Evolutionary conservation across 1,284 basidiomycete species (phyloP), one percentile per base, ranked within the genome.

Genomic region (Bjerkandera adusta): DNA sequence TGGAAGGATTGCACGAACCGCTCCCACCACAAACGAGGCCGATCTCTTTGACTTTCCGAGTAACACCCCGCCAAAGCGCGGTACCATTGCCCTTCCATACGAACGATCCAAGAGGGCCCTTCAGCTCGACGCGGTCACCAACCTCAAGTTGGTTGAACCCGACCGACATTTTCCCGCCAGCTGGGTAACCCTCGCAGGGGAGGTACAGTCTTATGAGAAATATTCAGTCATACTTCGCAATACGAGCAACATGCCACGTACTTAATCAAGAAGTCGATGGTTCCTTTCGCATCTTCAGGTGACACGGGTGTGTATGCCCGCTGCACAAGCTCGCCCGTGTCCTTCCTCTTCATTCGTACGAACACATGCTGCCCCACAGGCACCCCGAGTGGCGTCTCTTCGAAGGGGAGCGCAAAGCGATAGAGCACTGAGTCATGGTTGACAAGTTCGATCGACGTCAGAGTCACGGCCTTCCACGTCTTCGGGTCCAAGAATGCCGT

Each of bases 281-380:
- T 71, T 1, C 81, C 83, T 20, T 62, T 63, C 7, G 69, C 71
- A 24, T 64, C 60, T 36, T 66, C 60, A 38, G 58, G 58, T 13
- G 77, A 81, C 29, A 84, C 70, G 0, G 83, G 83, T 2, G 83
- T 85, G 53, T 85, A 85, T 0, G 81, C 79, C 21, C 82, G 67
- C 53, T 83, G 81, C 0, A 84, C 70, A 1, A 79, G 49, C 45
- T 77, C 71, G 7, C 71, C 71, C 6, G 60, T 64, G 21, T 64
- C 63, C 49, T 75, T 75, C 36, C 70, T 57, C 38, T 60, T 59
- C 20, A 81, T 52, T 2, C 80, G 70, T 3, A 77, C 68, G 51
- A 76, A 83, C 40, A 85, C 75, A 52, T 86, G 84, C 50, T 85
- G 80, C 1, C 83, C 84, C 5, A 72, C 69, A 0, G 80, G 79